Percentiles rank a stretch among this genome's conserved stretches.
Conservation (phyloP, 768 basidiomycete genomes). For the Porphyrellus cyaneotinctus region DNA sequence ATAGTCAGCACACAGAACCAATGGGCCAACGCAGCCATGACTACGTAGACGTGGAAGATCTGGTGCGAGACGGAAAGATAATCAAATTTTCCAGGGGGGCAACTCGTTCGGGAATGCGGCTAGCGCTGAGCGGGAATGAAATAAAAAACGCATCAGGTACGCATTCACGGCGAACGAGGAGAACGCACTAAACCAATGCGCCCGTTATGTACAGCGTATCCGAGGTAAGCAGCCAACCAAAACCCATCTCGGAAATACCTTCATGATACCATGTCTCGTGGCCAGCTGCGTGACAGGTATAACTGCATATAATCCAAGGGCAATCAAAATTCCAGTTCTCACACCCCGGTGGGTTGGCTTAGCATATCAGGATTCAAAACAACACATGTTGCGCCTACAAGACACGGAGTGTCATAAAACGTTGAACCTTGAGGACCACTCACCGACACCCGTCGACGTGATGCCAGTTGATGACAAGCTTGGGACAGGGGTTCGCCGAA, state of each 20-base stretch:
- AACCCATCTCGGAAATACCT: constrained; percentile 61
- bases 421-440: constrained; percentile 24
- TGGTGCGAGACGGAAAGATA: constrained; percentile 79
- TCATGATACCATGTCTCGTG: constrained; percentile 51
- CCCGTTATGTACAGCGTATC: constrained; percentile 76
- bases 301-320: constrained; percentile 65
- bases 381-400: constrained; percentile 61
- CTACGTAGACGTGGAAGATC: constrained; percentile 82
- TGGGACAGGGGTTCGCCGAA: constrained; percentile 58
- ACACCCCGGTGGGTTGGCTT: constrained; percentile 71
- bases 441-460: constrained; percentile 53
- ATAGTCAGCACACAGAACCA: constrained; percentile 54
- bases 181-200: constrained; percentile 75
- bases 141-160: constrained; percentile 22
- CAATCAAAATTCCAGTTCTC: constrained; percentile 76
- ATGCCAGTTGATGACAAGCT: constrained; percentile 54
- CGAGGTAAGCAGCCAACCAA: constrained; percentile 64
- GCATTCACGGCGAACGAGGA: constrained; percentile 27
- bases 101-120: constrained; percentile 74
- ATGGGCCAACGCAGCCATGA: constrained; percentile 66
- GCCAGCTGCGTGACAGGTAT: constrained; percentile 68
- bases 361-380: constrained; percentile 77
- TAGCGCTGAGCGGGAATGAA: constrained; percentile 59
- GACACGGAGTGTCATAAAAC: neutral
- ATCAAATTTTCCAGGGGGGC: constrained; percentile 81